phyloP scores from a whole-genome alignment of 225 moss, liverwort and hornwort genomes.

The Climacium dendroides region DNA sequence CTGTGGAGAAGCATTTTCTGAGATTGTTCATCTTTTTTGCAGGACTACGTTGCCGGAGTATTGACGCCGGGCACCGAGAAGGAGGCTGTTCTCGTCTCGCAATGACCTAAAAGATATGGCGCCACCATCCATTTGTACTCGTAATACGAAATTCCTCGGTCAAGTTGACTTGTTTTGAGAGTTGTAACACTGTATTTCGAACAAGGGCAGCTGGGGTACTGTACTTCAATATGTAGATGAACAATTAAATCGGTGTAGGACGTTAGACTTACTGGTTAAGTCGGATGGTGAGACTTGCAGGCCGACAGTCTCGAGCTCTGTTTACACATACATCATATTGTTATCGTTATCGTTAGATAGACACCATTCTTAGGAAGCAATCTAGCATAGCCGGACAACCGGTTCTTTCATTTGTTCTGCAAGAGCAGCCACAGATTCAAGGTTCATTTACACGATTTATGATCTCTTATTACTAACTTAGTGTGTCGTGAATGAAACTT shows the following conservation, averaged over 20 bases:
- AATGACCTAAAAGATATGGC: neutral
- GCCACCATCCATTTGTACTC: neutral
- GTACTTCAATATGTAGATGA: neutral
- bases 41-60: conserved; percentile 23
- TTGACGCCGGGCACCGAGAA: conserved; percentile 4
- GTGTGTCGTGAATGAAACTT: neutral
- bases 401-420: neutral
- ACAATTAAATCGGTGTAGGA: neutral
- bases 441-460: neutral
- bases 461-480: neutral
- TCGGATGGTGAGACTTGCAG: neutral
- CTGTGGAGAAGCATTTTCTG: neutral
- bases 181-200: neutral
- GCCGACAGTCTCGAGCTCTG: neutral
- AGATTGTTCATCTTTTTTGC: neutral
- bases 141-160: neutral
- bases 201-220: neutral
- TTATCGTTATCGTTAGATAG: neutral
- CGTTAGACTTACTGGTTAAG: neutral
- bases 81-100: conserved; percentile 22
- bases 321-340: neutral
- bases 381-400: neutral
- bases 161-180: neutral
- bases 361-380: neutral
- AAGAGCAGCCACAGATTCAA: neutral